These are phyloP conservation scores for Penicillium nordicum DNA, from an alignment of 2,329 filamentous ascomycete genomes.

Conservation along the genomic window DNA sequence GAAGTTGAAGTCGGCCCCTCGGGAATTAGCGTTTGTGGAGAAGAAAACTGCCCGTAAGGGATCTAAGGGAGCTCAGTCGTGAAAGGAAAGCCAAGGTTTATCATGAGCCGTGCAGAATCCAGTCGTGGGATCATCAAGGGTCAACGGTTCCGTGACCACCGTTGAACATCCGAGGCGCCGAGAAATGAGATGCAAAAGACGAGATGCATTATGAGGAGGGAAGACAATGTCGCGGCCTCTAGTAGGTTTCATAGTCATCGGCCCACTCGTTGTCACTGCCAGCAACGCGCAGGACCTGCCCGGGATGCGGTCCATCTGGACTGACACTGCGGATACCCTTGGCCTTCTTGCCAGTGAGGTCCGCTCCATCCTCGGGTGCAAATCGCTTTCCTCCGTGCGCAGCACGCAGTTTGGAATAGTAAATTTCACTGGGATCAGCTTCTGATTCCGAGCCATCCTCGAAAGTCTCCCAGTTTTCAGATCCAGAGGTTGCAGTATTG, in stretches of 20 bases:
- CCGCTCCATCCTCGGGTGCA: conserved; percentile 38
- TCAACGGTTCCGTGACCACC: conserved; percentile 19
- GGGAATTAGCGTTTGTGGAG: conserved; percentile 7
- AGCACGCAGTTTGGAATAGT: conserved; percentile 73
- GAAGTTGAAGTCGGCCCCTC: conserved; percentile 19
- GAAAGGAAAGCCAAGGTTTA: conserved; percentile 17
- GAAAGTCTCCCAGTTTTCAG: conserved; percentile 97
- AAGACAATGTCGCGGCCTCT: conserved; percentile 9
- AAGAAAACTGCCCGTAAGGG: conserved; percentile 14
- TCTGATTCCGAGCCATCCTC: conserved; percentile 77
- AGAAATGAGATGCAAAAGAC: background rate
- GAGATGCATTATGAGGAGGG: conserved; percentile 1
- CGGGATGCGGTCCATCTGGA: conserved; percentile 41
- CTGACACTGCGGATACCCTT: conserved; percentile 49
- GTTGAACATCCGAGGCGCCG: conserved; percentile 18
- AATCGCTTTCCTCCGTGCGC: conserved; percentile 62
- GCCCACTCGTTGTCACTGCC: conserved; percentile 55
- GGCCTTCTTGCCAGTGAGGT: conserved; percentile 40
- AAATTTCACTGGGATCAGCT: conserved; percentile 69
- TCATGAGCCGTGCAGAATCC: conserved; percentile 22
- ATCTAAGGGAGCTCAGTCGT: conserved; percentile 17
- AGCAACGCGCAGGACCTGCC: conserved; percentile 45
- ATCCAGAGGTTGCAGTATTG: conserved; percentile 69
- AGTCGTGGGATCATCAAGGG: conserved; percentile 30
- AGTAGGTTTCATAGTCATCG: conserved; percentile 48